Evolutionary conservation across 768 basidiomycete genomes (phyloP), one percentile per base, ranked within the genome.

Genomic region (Ephemerocybe angulata): DNA sequence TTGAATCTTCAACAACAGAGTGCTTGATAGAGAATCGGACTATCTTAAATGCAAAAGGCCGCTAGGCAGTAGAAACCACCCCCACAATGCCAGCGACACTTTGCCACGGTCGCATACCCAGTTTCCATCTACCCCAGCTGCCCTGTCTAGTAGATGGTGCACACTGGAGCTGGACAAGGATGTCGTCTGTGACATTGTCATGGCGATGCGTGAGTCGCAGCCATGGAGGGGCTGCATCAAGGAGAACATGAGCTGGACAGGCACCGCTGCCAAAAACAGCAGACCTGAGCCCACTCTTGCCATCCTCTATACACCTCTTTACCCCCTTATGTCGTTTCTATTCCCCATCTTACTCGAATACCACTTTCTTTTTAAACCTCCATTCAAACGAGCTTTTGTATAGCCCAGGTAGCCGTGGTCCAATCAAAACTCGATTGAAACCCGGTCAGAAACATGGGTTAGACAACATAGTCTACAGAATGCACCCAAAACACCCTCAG

Each of bases 221-320:
- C 65, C 69, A 37, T 69, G 68, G 67, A 68, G 62, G 60, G 67
- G 67, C 35, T 70, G 65, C 53, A 53, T 63, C 59, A 56, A 66
- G 28, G 69, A 71, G 50, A 65, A 65, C 49, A 70, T 65, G 37
- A 63, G 61, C 62, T 70, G 70, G 70, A 60, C 40, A 48, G 68
- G 70, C 37, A 71, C 70, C 24, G 66, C 70, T 17, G 65, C 67
- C 61, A 65, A 70, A 56, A 71, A 70, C 50, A 70, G 67, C n/a
- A n/a, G n/a, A n/a, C n/a, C n/a, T n/a, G n/a, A n/a, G n/a, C n/a
- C n/a, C n/a, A n/a, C n/a, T n/a, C n/a, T n/a, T n/a, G n/a, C n/a
- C n/a, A n/a, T n/a, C n/a, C n/a, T n/a, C n/a, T n/a, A n/a, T n/a
- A n/a, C n/a, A n/a, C n/a, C n/a, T n/a, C n/a, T n/a, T n/a, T n/a